These are phyloP conservation scores for Pseudopyricularia cyperi DNA, from an alignment of 2,329 filamentous ascomycete species.

Conservation along the genomic window DNA sequence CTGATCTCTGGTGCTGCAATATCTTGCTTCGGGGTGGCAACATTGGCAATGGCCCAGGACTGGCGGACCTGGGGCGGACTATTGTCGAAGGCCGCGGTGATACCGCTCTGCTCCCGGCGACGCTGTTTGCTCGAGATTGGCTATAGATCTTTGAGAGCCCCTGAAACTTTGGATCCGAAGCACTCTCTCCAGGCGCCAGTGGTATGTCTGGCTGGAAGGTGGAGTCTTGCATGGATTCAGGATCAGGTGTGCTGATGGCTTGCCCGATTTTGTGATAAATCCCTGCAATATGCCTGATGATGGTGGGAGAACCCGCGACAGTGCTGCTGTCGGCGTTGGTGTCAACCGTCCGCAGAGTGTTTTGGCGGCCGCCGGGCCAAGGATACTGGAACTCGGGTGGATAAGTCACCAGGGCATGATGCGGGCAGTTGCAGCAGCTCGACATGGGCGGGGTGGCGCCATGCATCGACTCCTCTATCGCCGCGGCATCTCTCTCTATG, in stretches of 20 bases:
- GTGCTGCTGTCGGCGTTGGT: not conserved
- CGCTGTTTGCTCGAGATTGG: not conserved
- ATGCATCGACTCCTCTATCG: not conserved
- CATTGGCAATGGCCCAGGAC: not conserved
- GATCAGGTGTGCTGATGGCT: slow-evolving; percentile 31
- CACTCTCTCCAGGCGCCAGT: slow-evolving; percentile 11
- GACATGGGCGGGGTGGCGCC: not conserved
- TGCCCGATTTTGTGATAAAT: slow-evolving; percentile 27
- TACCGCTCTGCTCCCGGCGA: not conserved
- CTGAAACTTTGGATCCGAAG: not conserved
- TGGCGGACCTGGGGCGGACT: not conserved
- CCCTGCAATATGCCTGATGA: slow-evolving; percentile 21
- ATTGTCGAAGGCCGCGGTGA: not conserved
- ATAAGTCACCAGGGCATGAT: not conserved
- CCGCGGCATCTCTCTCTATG: slow-evolving; percentile 15
- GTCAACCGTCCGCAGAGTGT: not conserved
- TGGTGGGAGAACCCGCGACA: not conserved
- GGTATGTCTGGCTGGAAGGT: slow-evolving; percentile 39
- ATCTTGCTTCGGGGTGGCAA: not conserved
- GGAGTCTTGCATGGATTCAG: slow-evolving; percentile 32
- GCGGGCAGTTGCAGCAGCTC: not conserved
- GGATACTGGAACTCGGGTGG: not conserved
- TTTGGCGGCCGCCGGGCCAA: not conserved
- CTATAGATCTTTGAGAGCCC: not conserved
- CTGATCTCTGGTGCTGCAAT: not conserved